Evolutionary conservation across 1,284 basidiomycete species (phyloP).

Genomic region (Pisolithus thermaeus): DNA sequence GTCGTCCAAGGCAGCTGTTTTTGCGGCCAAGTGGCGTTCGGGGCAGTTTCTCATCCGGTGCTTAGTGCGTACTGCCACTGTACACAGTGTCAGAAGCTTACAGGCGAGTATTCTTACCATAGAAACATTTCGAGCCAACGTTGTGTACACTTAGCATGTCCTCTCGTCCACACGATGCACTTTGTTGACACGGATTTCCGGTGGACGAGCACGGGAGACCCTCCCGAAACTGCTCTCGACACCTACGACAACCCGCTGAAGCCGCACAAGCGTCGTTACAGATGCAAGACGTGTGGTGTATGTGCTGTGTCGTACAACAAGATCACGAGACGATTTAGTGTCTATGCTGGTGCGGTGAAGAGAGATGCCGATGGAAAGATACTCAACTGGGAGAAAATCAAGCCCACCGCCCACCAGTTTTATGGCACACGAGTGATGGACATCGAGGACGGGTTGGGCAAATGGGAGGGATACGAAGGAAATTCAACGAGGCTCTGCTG

Average conservation of each 20-base stretch:
- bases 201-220: conserved; percentile 39
- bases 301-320: conserved; percentile 46
- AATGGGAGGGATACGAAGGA: conserved; percentile 58
- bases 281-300: conserved; percentile 55
- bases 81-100: conserved; percentile 53
- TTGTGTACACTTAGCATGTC: conserved; percentile 36
- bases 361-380: conserved; percentile 44
- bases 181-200: conserved; percentile 41
- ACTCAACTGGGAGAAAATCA: conserved; percentile 43
- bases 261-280: conserved; percentile 51
- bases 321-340: conserved; percentile 40
- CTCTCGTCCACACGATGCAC: conserved; percentile 59
- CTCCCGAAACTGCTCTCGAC: conserved; percentile 33
- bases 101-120: conserved; percentile 31
- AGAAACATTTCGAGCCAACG: conserved; percentile 1
- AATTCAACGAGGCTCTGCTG: conserved; percentile 31
- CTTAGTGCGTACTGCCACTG: conserved; percentile 62
- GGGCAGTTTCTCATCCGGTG: conserved; percentile 40
- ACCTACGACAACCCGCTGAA: conserved; percentile 40
- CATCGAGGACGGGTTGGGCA: conserved; percentile 46
- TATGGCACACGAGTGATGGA: conserved; percentile 58
- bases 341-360: conserved; percentile 51
- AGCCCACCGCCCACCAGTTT: conserved; percentile 59
- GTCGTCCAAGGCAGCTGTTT: conserved; percentile 41
- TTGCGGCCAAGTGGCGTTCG: conserved; percentile 44